Evolutionary conservation across 2,329 filamentous ascomycete species (phyloP).

Genomic region (Acrocalymma vagum): DNA sequence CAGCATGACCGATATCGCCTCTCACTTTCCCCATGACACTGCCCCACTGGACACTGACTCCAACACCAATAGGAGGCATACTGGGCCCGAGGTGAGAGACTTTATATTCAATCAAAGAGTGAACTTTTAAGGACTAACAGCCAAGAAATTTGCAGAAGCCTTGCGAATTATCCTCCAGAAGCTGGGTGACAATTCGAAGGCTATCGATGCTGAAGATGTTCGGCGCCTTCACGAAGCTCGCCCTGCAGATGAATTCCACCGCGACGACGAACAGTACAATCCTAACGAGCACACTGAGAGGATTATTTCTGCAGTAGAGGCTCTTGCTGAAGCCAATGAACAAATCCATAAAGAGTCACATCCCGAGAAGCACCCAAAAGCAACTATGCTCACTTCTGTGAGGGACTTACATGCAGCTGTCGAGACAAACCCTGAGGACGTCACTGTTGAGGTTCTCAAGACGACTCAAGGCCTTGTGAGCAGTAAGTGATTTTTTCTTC

Average conservation of each 20-base stretch:
- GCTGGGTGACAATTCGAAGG: conserved; percentile 29
- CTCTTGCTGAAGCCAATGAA: conserved; percentile 33
- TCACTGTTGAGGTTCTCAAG: conserved; percentile 35
- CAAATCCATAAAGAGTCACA: too few relatives aligned
- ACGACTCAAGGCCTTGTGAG: conserved; percentile 34
- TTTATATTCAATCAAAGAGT: too few relatives aligned
- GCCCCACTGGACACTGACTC: too few relatives aligned
- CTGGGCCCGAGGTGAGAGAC: too few relatives aligned
- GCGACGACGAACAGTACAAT: too few relatives aligned
- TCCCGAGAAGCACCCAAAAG: conserved; percentile 12
- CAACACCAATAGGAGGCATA: too few relatives aligned
- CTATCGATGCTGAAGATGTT: conserved; percentile 42
- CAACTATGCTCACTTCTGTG: conserved; percentile 30
- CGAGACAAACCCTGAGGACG: conserved; percentile 28
- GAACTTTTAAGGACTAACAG: too few relatives aligned
- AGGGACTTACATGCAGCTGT: conserved; percentile 38
- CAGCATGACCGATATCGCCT: too few relatives aligned
- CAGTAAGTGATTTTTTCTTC: conserved; percentile 36
- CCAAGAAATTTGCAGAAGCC: too few relatives aligned
- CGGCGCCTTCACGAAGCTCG: conserved; percentile 31
- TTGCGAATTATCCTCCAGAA: conserved; percentile 26
- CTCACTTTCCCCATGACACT: too few relatives aligned
- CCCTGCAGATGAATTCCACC: too few relatives aligned
- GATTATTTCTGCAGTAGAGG: conserved; percentile 39
- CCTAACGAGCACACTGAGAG: conserved; percentile 31